Percentiles rank a stretch among this genome's conserved stretches.
These are phyloP conservation scores for Leccinum incarnatum DNA, from an alignment of 768 basidiomycete species.

Conservation along the genomic window DNA sequence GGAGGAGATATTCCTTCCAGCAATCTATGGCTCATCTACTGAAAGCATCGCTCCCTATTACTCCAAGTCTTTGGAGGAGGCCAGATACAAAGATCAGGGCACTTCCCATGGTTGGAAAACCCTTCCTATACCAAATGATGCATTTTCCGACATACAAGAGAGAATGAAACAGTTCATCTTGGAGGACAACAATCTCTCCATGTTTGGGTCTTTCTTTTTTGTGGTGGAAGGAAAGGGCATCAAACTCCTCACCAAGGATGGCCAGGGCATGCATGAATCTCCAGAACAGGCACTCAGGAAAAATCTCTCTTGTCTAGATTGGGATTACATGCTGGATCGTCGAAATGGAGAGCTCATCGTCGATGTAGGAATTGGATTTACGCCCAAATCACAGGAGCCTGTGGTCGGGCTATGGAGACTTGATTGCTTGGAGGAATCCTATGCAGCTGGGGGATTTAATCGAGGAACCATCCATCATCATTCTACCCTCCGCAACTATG, in stretches of 20 bases:
- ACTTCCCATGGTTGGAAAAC: not conserved
- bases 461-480: not conserved
- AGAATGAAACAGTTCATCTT: not conserved
- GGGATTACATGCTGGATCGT: constrained; percentile 2
- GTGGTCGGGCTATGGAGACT: not conserved
- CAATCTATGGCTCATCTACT: not conserved
- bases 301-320: constrained; percentile 4
- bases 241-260: constrained; percentile 14
- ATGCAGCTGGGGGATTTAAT: not conserved
- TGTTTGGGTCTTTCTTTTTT: constrained; percentile 16
- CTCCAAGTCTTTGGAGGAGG: not conserved
- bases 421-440: not conserved
- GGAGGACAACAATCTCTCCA: not conserved
- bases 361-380: not conserved
- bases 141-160: not conserved
- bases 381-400: not conserved
- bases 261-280: not conserved
- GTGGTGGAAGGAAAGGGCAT: constrained; percentile 9
- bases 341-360: constrained; percentile 3
- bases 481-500: not conserved
- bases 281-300: not conserved
- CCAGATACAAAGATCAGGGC: not conserved
- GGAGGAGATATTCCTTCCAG: constrained; percentile 5
- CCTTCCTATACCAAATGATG: not conserved
- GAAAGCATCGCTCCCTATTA: no score